Evolutionary conservation across 1,139 yeast genomes (phyloP), one percentile per base, ranked within the genome.

Genomic region (Magnusiomyces suaveolens): DNA sequence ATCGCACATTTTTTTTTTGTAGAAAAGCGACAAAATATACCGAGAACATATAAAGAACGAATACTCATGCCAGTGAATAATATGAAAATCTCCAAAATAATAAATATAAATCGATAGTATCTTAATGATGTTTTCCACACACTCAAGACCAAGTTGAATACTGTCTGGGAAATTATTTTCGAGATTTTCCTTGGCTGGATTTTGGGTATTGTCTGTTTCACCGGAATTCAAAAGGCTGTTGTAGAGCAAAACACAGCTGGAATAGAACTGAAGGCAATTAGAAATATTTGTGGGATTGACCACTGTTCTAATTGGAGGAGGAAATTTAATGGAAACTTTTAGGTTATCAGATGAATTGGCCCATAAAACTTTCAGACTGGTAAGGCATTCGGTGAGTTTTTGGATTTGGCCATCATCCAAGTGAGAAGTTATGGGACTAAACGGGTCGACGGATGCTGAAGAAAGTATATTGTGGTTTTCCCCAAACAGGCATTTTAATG

Each of bases 51-150:
- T 20, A 32, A 46, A 55, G 4, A 55, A 54, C 1, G 55, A 38
- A 48, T 43, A 47, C 38, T 52, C 57, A 23, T 52, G 53, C 57
- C 57, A 55, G 25, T 50, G 50, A 41, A 47, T 50, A 48, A 43
- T 47, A 18, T 50, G 26, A 20, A 55, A 50, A 14, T 29, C 39
- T 21, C 57, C 57, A 50, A 47, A 55, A 12, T 29, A 10, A 43
- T 46, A 29, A 3, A 48, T 50, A 36, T 55, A 55, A 4, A 50
- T 38, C 6, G 43, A 23, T 18, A 55, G 23, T 1, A 44, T 23
- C 18, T 46, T 29, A 14, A 52, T 39, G 10, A 52, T 33, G 20
- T 50, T 47, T 24, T 33, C 50, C 14, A 49, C 48, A n/a, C 55
- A 38, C 14, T 20, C 23, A 1, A 48, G 41, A n/a, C 41, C 41